These are phyloP conservation scores for Colletotrichum gigasporum DNA, from an alignment of 2,329 filamentous ascomycete species.

Conservation along the genomic window DNA sequence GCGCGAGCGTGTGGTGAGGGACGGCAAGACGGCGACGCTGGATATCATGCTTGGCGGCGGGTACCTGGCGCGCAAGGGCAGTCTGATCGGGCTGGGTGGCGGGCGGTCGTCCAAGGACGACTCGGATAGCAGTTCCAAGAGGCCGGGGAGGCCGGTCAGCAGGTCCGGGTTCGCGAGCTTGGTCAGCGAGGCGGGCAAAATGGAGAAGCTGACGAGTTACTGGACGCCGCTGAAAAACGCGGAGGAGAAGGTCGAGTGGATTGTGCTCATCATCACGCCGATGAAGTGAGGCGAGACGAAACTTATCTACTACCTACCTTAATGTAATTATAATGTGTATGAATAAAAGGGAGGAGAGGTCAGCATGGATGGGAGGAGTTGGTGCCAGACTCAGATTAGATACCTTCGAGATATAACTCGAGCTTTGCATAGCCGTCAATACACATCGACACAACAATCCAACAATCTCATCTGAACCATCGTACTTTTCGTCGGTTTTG, in stretches of 20 bases:
- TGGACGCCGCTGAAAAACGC: constrained; percentile 33
- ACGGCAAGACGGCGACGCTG: constrained; percentile 46
- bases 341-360: not conserved
- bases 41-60: constrained; percentile 35
- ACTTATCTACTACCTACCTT: rapidly evolving
- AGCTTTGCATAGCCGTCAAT: too few relatives aligned
- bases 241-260: constrained; percentile 27
- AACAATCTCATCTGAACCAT: too few relatives aligned
- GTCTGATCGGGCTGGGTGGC: constrained; percentile 23
- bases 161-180: constrained; percentile 28
- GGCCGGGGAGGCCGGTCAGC: constrained; percentile 9
- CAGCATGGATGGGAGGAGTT: too few relatives aligned
- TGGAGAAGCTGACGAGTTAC: constrained; percentile 28
- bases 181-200: constrained; percentile 18
- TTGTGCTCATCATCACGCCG: constrained; percentile 31
- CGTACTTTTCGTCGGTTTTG: too few relatives aligned
- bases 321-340: constrained; percentile 19
- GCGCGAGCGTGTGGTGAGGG: constrained; percentile 45
- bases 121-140: constrained; percentile 10
- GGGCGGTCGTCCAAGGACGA: constrained; percentile 24
- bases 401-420: not conserved
- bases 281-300: not conserved
- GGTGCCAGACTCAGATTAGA: not conserved
- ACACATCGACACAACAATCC: too few relatives aligned
- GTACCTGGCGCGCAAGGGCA: constrained; percentile 26